Conservation (phyloP, 768 basidiomycete species). For the Terana coerulea region DNA sequence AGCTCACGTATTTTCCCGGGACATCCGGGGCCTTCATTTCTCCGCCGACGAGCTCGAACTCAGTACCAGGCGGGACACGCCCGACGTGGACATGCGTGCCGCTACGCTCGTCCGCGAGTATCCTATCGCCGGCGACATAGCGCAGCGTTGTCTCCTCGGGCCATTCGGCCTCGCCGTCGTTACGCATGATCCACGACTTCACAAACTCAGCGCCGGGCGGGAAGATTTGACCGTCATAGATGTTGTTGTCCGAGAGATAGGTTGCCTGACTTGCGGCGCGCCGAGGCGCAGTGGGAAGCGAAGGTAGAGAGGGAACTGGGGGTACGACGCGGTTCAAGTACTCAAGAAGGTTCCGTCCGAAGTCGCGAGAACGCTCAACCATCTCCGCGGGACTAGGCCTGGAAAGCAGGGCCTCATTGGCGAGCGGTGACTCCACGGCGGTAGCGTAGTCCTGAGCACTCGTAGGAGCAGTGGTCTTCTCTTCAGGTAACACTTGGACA, state of each 20-base stretch:
- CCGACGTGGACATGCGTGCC: conserved; percentile 47
- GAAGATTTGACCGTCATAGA: conserved; percentile 70
- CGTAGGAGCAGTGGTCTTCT: not conserved
- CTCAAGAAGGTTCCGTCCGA: conserved; percentile 4
- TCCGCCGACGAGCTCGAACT: conserved; percentile 63
- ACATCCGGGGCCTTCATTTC: conserved; percentile 81
- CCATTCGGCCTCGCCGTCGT: conserved; percentile 63
- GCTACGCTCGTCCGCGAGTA: conserved; percentile 36
- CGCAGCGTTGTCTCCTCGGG: conserved; percentile 62
- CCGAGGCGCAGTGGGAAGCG: not conserved
- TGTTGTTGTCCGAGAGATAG: conserved; percentile 65
- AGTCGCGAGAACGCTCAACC: conserved; percentile 4
- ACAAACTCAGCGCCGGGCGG: conserved; percentile 84
- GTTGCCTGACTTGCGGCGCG: conserved; percentile 41
- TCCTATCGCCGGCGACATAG: conserved; percentile 67
- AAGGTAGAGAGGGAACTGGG: not conserved
- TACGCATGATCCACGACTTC: conserved; percentile 76
- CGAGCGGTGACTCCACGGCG: conserved; percentile 20
- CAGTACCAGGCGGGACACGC: conserved; percentile 48
- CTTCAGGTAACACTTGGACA: not conserved
- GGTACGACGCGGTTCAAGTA: conserved; percentile 4
- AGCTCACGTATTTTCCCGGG: conserved; percentile 70
- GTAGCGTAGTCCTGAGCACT: conserved; percentile 2
- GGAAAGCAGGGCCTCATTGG: conserved; percentile 22
- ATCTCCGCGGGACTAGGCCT: conserved; percentile 15